Evolutionary conservation across 495 filamentous ascomycete genomes (phyloP).

Genomic region (Aeminium ludgeri): DNA sequence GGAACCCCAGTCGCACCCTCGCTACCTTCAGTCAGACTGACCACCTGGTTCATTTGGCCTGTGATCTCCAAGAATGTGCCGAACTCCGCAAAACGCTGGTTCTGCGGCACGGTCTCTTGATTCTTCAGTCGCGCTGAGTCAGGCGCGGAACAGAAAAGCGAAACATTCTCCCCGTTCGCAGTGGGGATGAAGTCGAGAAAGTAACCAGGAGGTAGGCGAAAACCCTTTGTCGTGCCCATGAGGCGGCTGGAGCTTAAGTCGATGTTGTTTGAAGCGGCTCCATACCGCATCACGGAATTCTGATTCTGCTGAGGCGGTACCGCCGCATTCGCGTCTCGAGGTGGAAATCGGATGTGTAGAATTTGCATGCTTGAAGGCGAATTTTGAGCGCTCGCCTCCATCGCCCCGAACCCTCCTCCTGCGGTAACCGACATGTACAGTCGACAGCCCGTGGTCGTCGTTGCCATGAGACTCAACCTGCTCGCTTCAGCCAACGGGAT

Average conservation of each 20-base stretch:
- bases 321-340: constrained; percentile 26
- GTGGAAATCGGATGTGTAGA: constrained; percentile 86
- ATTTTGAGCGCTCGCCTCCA: constrained; percentile 32
- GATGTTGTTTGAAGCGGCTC: constrained; percentile 9
- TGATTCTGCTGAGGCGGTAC: constrained; percentile 1
- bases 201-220: constrained; percentile 71
- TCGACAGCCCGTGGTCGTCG: constrained; percentile 76
- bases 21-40: background rate
- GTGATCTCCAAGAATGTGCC: constrained; percentile 57
- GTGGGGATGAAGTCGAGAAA: constrained; percentile 29
- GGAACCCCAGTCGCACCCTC: constrained; percentile 45
- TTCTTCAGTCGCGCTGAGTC: constrained; percentile 65
- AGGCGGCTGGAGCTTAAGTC: constrained; percentile 25
- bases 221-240: constrained; percentile 10
- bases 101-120: constrained; percentile 25
- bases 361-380: constrained; percentile 93
- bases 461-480: constrained; percentile 74
- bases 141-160: constrained; percentile 69
- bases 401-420: constrained; percentile 41
- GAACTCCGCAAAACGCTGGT: constrained; percentile 41
- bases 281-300: constrained; percentile 10
- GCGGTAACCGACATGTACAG: constrained; percentile 76
- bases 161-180: constrained; percentile 32
- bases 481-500: constrained; percentile 66
- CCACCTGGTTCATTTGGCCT: constrained; percentile 52